Evolutionary conservation across 2,329 filamentous ascomycete species (phyloP), one percentile per base, ranked within the genome.

Genomic region (Colletotrichum euphorbiae): DNA sequence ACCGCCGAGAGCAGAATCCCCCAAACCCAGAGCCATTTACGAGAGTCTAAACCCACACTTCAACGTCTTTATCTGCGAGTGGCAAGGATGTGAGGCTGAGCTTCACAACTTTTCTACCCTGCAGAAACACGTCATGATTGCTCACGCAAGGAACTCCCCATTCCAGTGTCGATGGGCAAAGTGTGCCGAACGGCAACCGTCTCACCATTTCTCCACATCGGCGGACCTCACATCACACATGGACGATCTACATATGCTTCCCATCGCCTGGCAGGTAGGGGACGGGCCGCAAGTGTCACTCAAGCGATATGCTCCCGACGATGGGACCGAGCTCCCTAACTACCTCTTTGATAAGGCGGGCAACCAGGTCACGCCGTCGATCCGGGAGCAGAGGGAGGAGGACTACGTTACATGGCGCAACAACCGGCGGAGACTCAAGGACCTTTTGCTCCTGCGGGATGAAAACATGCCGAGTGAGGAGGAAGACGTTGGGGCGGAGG

Each of bases 101-200:
- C 78, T 91, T 51, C 87, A 90, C 57, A 91, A 91, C 72, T 76
- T 89, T 64, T 85, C 85, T 12, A 90, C 87, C 9, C 75, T 91
- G 45, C 80, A 84, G 24, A 79, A 78, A 62, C 89, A 91, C 70
- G 76, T 90, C 13, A 73, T 77, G 17, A 72, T 81, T 13, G 80
- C 89, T 3, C 89, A 91, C 73, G 79, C 42, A 63, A 33, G 63
- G 33, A 52, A 51, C 15, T 15, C 21, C 12, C 63, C 63, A 38
- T 62, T 56, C 33, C 68, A 71, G 19, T 83, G 80, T 59, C 74
- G 72, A 43, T 87, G 83, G 83, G 75, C 75, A 6, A 77, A 74
- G 19, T 87, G 84, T 71, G 75, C 72, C 11, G 59, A 50, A 46
- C 68, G 40, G 46, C 62, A 62, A 31, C 70, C 63, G 31, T 28